phyloP scores from a whole-genome alignment of 2,329 filamentous ascomycete species.

The Seiridium cupressi region DNA sequence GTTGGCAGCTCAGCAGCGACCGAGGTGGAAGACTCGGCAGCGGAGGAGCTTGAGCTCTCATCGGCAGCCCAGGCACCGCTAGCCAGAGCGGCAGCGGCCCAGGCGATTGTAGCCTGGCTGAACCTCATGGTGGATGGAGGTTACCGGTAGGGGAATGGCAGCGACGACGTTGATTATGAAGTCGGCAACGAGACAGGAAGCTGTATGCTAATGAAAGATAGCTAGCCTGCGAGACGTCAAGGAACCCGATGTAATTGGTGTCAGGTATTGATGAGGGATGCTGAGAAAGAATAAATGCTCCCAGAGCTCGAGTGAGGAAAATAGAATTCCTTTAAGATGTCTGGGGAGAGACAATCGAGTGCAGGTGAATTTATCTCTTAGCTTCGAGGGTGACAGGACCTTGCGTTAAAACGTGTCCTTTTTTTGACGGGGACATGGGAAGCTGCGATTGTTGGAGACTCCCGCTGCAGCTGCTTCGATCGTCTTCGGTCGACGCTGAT shows the following conservation, averaged over 20 bases:
- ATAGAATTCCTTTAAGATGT: conserved; percentile 19
- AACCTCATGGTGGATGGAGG: conserved; percentile 70
- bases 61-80: conserved; percentile 70
- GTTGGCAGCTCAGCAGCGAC: conserved; percentile 68
- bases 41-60: conserved; percentile 44
- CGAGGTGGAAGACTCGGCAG: conserved; percentile 51
- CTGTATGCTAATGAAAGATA: conserved; percentile 7
- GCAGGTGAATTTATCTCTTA: conserved; percentile 8
- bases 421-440: conserved; percentile 5
- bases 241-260: not conserved
- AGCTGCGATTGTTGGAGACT: conserved; percentile 3
- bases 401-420: conserved; percentile 9
- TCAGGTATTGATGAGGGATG: conserved; percentile 17
- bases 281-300: conserved; percentile 30
- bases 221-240: conserved; percentile 1
- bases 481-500: conserved; percentile 1
- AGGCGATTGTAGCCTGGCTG: conserved; percentile 72
- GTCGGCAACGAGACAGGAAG: not conserved
- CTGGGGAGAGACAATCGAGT: conserved; percentile 8
- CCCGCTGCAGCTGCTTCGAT: conserved; percentile 3
- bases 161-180: not conserved
- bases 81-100: conserved; percentile 72
- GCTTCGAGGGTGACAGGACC: not conserved
- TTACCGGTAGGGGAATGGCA: conserved; percentile 7
- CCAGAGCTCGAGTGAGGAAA: conserved; percentile 35